These are phyloP conservation scores for Arabidopsis hybrid DNA, from an alignment of 441 rosid genomes.

Conservation along the genomic window DNA sequence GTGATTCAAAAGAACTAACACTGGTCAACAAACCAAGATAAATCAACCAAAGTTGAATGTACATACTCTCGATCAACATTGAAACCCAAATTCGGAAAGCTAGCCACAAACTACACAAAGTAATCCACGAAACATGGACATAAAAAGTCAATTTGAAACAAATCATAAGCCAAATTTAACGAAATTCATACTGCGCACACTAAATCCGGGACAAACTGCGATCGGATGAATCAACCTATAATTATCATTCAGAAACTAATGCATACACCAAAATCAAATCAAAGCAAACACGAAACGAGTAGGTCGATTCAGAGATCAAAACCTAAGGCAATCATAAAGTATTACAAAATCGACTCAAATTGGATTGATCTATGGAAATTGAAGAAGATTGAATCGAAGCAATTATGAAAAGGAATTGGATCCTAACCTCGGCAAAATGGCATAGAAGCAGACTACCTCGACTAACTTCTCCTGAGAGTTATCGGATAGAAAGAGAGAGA, in stretches of 20 bases:
- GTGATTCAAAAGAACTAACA: background rate
- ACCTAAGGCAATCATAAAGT: background rate
- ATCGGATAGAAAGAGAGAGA: too few species aligned
- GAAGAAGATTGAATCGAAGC: background rate
- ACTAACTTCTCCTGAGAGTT: too few species aligned
- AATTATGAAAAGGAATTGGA: background rate
- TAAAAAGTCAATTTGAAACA: background rate
- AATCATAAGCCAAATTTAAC: background rate
- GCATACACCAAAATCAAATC: conserved; percentile 28
- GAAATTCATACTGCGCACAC: background rate
- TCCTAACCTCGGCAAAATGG: conserved; percentile 47
- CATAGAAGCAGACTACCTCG: conserved; percentile 8
- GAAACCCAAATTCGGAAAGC: too few species aligned
- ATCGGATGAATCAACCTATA: background rate
- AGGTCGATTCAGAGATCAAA: conserved; percentile 15
- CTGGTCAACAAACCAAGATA: background rate
- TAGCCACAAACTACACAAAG: background rate
- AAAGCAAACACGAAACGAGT: conserved; percentile 33
- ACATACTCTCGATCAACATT: background rate
- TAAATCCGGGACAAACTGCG: background rate
- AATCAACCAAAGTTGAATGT: background rate
- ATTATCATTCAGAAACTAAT: conserved; percentile 1
- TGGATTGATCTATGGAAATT: background rate
- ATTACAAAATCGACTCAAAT: background rate
- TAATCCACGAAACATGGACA: background rate